Evolutionary conservation across 371 early-diverging fungal species (phyloP), one percentile per base, ranked within the genome.

Genomic region (Circinella umbellata): DNA sequence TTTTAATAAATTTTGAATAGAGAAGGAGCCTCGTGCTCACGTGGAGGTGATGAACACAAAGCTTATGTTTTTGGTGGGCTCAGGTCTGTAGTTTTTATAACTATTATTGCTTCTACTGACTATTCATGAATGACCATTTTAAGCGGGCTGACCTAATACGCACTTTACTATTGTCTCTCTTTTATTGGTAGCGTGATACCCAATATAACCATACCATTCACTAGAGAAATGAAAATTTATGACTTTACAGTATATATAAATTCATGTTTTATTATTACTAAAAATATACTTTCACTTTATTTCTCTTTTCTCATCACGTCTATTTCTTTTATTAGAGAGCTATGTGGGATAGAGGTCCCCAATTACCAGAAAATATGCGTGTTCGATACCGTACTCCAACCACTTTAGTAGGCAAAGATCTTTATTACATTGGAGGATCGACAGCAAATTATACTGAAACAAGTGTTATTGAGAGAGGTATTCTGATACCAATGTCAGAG

Each of bases 1-100:
- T 4, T 57, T 1, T 34, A 27, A 57, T 57, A 34, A 8, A 10
- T 57, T 27, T 27, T 10, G 27, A 57, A 10, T 34, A 57, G 35
- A 27, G 18, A 27, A 5, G 57, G 27, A 57, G 57, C 27, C 20
- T 27, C 57, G 6, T 6, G 7, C 9, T 57, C 57, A 34, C 57
- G 57, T 34, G 27, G 27, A 27, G 57, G 57, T 57, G 57, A 57
- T 34, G 35, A 57, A 37, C 10, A 14, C 34, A 57, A 57, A 57
- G 57, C 57, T 10, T 57, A 57, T 27, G 18, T 57, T 18, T 57
- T 57, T 34, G 57, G 57, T 14, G 57, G 57, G 20, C 57, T 20
- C 57, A 57, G 57, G 57, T 27, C 27, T 27, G 27, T 27, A 27
- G 27, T 27, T 27, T 27, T 27, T 27, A 27, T 27, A 1, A 27